Conservation (phyloP, 495 filamentous ascomycete genomes). For the Hypoxylon fuscum region DNA sequence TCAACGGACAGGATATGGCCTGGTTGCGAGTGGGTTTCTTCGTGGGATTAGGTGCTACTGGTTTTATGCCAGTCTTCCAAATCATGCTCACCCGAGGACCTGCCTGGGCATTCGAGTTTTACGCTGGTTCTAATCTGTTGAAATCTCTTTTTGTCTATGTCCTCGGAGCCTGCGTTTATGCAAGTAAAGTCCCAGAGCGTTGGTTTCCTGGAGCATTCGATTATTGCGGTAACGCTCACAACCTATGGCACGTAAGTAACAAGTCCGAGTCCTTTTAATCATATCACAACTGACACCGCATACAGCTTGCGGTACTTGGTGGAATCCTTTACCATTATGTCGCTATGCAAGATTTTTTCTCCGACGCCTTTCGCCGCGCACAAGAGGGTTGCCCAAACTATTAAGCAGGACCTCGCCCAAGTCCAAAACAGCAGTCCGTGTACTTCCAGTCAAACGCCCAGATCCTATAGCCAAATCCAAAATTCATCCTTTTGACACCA, state of each 20-base stretch:
- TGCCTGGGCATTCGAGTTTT: constrained; percentile 81
- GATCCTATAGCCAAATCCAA: too few relatives aligned
- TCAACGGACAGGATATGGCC: constrained; percentile 91
- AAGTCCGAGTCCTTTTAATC: background rate
- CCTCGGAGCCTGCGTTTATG: constrained; percentile 84
- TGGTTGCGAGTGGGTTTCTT: constrained; percentile 95
- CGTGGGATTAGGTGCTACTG: constrained; percentile 85
- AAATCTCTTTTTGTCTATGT: constrained; percentile 90
- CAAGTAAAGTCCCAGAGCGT: constrained; percentile 91
- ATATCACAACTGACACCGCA: constrained; percentile 17
- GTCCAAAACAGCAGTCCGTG: background rate
- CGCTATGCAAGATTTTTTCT: constrained; percentile 96
- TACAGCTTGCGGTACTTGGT: constrained; percentile 76
- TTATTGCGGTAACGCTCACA: constrained; percentile 93
- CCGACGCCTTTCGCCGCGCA: constrained; percentile 80
- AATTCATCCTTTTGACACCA: too few relatives aligned
- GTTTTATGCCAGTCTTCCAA: constrained; percentile 88
- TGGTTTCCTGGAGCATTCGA: constrained; percentile 94
- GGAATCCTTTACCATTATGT: constrained; percentile 97
- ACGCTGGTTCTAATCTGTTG: constrained; percentile 75
- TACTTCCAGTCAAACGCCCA: too few relatives aligned
- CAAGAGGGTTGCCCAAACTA: constrained; percentile 58
- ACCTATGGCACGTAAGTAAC: constrained; percentile 85
- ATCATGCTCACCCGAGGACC: constrained; percentile 79
- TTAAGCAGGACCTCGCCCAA: constrained; percentile 31